Evolutionary conservation across 1,284 basidiomycete genomes (phyloP), one percentile per base, ranked within the genome.

Genomic region (Coriolopsis trogii): DNA sequence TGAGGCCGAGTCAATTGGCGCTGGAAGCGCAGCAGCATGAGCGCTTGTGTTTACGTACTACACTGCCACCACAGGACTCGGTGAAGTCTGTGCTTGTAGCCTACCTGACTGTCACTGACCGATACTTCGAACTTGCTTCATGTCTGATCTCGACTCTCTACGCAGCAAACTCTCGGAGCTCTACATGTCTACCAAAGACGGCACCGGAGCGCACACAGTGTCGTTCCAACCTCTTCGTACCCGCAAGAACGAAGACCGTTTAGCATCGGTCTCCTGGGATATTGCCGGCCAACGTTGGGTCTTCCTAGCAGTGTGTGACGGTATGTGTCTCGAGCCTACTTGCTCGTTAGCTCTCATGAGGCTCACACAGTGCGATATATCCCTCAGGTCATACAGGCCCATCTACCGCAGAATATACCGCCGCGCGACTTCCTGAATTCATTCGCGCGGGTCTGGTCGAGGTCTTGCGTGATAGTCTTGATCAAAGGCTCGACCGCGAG

Each of bases 201-300:
- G 20, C 12, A 18, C 20, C 33, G 33, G 33, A 6, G 33, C 33
- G n/a, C 38, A 49, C 33, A 26, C 41, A 10, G 48, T 43, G 16
- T 34, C 28, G 8, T 48, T 41, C 18, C 46, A 41, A 39, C 46
- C 39, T 13, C 29, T 34, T 12, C 38, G 28, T 31, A 29, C 9
- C 4, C 13, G 24, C 21, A 23, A 41, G 8, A 48, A 42, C 18
- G 6, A 40, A 5, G 43, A 51, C 18, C 42, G n/a, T 1, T 13
- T 46, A 18, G 29, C 40, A n/a, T 24, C 31, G 8, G 15, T 23
- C 4, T 12, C 9, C 9, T 46, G 41, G 41, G 38, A 40, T 3
- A 40, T 51, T 9, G 15, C 24, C 7, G 41, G 42, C 18, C 49
- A 51, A 16, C 28, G 29, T 9, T 45, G 49, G 42, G 5, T 45